Evolutionary conservation across 768 basidiomycete genomes (phyloP), one percentile per base, ranked within the genome.

Genomic region (Lactifluus volemus): DNA sequence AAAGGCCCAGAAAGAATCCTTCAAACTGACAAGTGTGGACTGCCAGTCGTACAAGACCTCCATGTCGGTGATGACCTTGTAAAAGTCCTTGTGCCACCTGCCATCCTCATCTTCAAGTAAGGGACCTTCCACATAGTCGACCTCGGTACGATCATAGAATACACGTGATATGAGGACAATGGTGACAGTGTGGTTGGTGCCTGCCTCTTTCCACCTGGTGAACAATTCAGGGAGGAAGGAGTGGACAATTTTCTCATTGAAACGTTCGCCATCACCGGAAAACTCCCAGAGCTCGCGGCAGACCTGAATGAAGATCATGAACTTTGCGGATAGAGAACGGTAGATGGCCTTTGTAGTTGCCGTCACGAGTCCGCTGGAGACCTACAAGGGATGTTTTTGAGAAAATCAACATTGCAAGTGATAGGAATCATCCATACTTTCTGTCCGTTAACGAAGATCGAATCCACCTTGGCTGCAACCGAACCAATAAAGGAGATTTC

Each of bases 271-370:
- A 63, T 98, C 97, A 39, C 91, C 93, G 25, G 94, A 83, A 69
- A 98, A 98, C 68, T 97, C 91, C 92, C 92, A 98, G 57, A 97
- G 83, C 70, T 98, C 97, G 51, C 86, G 84, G 71, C 93, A 96
- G 15, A 99, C 89, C 77, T 98, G 95, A 51, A 99, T 92, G 72
- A 97, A 96, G 58, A 98, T 87, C 19, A 91, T 97, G 39, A 88
- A 81, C 68, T 89, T 92, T 47, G 95, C 93, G 1, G 93, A 95
- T 49, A 94, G 83, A 12, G 92, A 92, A 45, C 97, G 82, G 68
- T 87, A 95, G 36, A 99, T 84, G 12, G 88, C 76, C 71, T 93
- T 95, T 9, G 96, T 98, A n/a, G 81, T 74, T 29, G 86, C 73
- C 2, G 88, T 89, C 65, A 97, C 80, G 59, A 83, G 84, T 0